These are phyloP conservation scores for Exophiala sp. DNA, from an alignment of 2,329 filamentous ascomycete genomes.

Conservation along the genomic window DNA sequence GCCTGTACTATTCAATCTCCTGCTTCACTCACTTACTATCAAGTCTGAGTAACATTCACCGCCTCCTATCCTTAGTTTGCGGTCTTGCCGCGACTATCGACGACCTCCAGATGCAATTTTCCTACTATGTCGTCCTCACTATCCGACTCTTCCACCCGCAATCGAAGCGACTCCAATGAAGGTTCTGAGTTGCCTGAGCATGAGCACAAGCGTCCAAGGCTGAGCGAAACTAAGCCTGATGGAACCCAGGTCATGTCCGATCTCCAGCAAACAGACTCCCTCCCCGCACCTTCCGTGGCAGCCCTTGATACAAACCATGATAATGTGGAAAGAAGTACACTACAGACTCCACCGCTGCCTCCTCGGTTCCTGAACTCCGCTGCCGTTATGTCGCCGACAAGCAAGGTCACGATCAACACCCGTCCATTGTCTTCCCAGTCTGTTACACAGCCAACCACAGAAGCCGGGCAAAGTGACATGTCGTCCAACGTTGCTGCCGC, in stretches of 20 bases:
- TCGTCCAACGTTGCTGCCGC: constrained; percentile 4
- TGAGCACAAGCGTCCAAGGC: constrained; percentile 29
- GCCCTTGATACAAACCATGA: constrained; percentile 3
- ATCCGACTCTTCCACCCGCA: constrained; percentile 24
- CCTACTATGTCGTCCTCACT: constrained; percentile 25
- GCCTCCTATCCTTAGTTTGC: constrained; percentile 1
- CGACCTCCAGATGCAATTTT: constrained; percentile 18
- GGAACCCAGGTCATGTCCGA: constrained; percentile 22
- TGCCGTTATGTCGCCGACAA: constrained; percentile 37
- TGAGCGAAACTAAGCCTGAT: constrained; percentile 26
- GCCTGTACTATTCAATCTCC: constrained; percentile 9
- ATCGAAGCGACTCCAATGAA: constrained; percentile 27
- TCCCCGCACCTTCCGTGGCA: constrained; percentile 19
- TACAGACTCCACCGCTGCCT: constrained; percentile 19
- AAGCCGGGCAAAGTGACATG: constrained; percentile 1
- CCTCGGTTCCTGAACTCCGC: constrained; percentile 26
- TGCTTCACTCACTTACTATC: constrained; percentile 10
- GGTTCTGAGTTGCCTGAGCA: constrained; percentile 27
- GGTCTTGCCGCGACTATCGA: constrained; percentile 2
- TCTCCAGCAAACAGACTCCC: constrained; percentile 11
- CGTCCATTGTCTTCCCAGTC: constrained; percentile 29
- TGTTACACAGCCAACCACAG: constrained; percentile 14
- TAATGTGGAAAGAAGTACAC: constrained; percentile 23
- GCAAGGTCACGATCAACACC: constrained; percentile 48
- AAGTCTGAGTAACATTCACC: background rate